phyloP scores from a whole-genome alignment of 1,284 basidiomycete genomes.

The Cryptococcus amylolentus region DNA sequence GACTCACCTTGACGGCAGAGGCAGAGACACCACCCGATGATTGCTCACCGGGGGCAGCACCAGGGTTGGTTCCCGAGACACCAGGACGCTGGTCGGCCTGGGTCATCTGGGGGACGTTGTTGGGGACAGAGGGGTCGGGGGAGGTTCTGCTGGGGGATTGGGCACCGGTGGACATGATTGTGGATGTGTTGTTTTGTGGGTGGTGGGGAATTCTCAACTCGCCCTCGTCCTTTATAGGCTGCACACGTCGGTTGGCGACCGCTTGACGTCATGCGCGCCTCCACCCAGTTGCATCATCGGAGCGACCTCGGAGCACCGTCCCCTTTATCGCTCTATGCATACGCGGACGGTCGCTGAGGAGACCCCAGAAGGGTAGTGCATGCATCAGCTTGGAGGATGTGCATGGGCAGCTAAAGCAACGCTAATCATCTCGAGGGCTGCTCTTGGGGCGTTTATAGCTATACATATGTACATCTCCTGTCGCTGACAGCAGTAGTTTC shows the following conservation, averaged over 20 bases:
- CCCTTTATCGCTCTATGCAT: no score
- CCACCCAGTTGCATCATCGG: not conserved
- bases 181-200: not conserved
- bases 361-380: no score
- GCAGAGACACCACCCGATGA: constrained; percentile 6
- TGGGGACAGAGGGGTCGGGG: constrained; percentile 16
- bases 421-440: no score
- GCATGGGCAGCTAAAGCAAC: no score
- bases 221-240: not conserved
- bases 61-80: constrained; percentile 4
- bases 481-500: no score
- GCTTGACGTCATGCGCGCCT: not conserved
- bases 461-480: no score
- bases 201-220: not conserved
- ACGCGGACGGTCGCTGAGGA: no score
- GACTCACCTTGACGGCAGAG: constrained; percentile 13
- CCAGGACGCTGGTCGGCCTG: constrained; percentile 25
- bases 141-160: constrained; percentile 18
- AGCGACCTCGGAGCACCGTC: no score
- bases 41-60: constrained; percentile 10
- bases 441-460: no score
- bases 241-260: not conserved
- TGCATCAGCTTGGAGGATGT: no score
- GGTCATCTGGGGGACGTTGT: constrained; percentile 17
- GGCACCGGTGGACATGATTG: constrained; percentile 17